These are phyloP conservation scores for Penicillium sp. DNA, from an alignment of 2,329 filamentous ascomycete species.

Conservation along the genomic window DNA sequence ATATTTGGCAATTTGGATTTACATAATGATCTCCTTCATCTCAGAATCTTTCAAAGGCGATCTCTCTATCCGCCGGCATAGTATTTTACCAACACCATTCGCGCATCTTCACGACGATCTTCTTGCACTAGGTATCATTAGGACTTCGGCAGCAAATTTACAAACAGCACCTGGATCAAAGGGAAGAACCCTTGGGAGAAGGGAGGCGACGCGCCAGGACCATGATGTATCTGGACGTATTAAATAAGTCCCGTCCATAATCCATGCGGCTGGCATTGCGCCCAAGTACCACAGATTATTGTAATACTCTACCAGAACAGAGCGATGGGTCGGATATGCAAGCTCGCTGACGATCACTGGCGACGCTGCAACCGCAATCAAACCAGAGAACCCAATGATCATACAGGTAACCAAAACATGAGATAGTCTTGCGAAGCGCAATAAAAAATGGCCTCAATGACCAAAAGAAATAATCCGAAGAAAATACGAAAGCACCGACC, in stretches of 20 bases:
- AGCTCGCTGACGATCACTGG: slow-evolving; percentile 44
- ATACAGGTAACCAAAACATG: slow-evolving; percentile 36
- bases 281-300: slow-evolving; percentile 26
- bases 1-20: background rate
- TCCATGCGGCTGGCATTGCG: slow-evolving; percentile 21
- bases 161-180: slow-evolving; percentile 7
- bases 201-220: slow-evolving; percentile 19
- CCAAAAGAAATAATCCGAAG: background rate
- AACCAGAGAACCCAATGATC: slow-evolving; percentile 35
- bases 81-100: slow-evolving; percentile 14
- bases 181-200: slow-evolving; percentile 15
- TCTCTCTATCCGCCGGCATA: slow-evolving; percentile 13
- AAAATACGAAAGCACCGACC: background rate
- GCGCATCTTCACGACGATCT: slow-evolving; percentile 10
- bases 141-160: slow-evolving; percentile 7
- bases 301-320: slow-evolving; percentile 31
- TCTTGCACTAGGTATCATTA: slow-evolving; percentile 11
- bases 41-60: slow-evolving; percentile 10
- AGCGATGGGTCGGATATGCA: slow-evolving; percentile 40
- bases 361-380: slow-evolving; percentile 29
- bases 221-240: slow-evolving; percentile 9
- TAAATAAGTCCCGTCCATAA: slow-evolving; percentile 21
- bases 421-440: slow-evolving; percentile 22
- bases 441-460: slow-evolving; percentile 12
- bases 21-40: slow-evolving; percentile 8